Percentiles rank a stretch among this genome's conserved stretches.
Conservation (phyloP, 768 basidiomycete species). For the Rossbeevera mucosa region DNA sequence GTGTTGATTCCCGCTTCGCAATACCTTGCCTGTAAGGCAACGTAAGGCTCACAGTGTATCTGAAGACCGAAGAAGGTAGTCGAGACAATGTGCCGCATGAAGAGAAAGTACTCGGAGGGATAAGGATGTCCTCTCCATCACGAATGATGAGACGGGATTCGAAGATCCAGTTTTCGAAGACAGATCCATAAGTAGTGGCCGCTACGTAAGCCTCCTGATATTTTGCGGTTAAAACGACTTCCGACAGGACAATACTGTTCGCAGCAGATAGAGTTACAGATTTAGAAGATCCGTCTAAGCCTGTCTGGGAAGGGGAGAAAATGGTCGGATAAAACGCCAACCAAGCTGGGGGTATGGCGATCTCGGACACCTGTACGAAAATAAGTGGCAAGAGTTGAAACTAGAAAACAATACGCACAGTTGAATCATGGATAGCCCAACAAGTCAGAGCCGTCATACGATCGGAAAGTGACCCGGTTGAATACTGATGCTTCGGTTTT, state of each 20-base stretch:
- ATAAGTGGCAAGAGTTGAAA: conserved; percentile 18
- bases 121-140: conserved; percentile 40
- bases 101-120: conserved; percentile 20
- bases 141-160: conserved; percentile 45
- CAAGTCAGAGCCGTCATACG: conserved; percentile 23
- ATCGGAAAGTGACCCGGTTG: conserved; percentile 1
- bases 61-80: conserved; percentile 20
- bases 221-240: conserved; percentile 50
- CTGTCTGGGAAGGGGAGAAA: conserved; percentile 27
- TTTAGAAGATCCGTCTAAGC: conserved; percentile 6
- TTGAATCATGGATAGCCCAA: conserved; percentile 34
- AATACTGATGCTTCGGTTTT: conserved; percentile 15
- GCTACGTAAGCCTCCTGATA: conserved; percentile 45
- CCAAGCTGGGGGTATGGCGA: conserved; percentile 41
- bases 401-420: conserved; percentile 30
- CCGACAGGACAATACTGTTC: conserved; percentile 39
- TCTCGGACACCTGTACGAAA: conserved; percentile 28
- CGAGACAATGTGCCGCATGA: conserved; percentile 12
- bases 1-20: conserved; percentile 44
- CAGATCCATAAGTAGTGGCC: conserved; percentile 32
- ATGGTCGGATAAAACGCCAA: conserved; percentile 32
- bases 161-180: conserved; percentile 43
- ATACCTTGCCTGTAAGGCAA: conserved; percentile 75
- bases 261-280: conserved; percentile 18
- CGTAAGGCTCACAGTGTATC: conserved; percentile 53